These are phyloP conservation scores for Ceriops decandra DNA, from an alignment of 345 rosid genomes.

Conservation along the genomic window DNA sequence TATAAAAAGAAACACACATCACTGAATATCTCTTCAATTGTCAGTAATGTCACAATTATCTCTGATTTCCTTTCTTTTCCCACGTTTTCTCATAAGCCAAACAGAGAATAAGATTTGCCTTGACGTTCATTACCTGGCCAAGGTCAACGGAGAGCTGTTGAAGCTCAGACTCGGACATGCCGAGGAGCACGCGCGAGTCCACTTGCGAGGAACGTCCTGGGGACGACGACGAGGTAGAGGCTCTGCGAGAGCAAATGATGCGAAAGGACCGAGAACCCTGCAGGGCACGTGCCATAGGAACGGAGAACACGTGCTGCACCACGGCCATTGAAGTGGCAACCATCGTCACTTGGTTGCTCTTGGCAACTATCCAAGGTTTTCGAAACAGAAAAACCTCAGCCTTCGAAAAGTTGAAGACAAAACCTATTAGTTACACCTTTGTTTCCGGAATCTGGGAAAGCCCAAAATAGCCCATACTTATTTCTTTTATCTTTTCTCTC, in stretches of 20 bases:
- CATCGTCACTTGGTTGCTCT: constrained; percentile 17
- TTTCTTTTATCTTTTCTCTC: too few relatives aligned
- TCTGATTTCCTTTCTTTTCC: constrained; percentile 1
- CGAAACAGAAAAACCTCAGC: neutral
- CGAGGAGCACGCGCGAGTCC: constrained; percentile 71
- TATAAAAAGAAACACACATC: neutral
- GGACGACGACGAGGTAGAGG: constrained; percentile 24
- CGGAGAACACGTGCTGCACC: constrained; percentile 54
- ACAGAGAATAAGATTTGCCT: neutral
- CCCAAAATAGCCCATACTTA: too few relatives aligned
- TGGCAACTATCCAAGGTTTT: too few relatives aligned
- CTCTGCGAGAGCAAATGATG: constrained; percentile 31
- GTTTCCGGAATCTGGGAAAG: too few relatives aligned
- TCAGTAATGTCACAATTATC: neutral
- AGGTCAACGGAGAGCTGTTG: constrained; percentile 72
- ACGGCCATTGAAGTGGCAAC: constrained; percentile 49
- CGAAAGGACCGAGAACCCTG: constrained; percentile 36
- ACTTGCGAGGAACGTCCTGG: constrained; percentile 45
- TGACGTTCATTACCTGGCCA: constrained; percentile 59
- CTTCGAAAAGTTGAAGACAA: too few relatives aligned
- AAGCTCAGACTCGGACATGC: constrained; percentile 87
- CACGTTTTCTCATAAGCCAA: neutral
- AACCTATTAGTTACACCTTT: too few relatives aligned
- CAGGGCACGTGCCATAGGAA: constrained; percentile 49
- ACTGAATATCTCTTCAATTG: neutral